These are phyloP conservation scores for Sarcocystis neurona DNA, from an alignment of 169 alveolate species.

Conservation along the genomic window DNA sequence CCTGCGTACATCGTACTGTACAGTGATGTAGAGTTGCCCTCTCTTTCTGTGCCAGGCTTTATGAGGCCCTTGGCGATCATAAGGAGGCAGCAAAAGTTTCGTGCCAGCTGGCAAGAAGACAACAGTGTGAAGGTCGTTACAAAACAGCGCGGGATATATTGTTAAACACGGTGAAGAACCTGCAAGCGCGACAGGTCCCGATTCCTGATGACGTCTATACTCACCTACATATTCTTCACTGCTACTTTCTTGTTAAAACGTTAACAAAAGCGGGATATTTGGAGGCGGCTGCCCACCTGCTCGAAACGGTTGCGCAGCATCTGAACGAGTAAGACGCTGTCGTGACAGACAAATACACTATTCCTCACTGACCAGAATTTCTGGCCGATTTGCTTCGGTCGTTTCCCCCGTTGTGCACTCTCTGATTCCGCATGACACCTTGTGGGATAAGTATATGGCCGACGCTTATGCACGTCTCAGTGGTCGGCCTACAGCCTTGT, in stretches of 20 bases:
- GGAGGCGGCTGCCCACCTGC: slow-evolving; percentile 41
- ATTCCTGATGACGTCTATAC: background rate
- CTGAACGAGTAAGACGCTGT: slow-evolving; percentile 22
- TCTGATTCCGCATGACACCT: too few species aligned
- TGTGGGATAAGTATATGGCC: too few species aligned
- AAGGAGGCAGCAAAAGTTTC: background rate
- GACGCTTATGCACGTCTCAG: too few species aligned
- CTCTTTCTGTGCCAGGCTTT: background rate
- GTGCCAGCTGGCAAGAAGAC: background rate
- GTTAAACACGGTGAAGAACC: slow-evolving; percentile 9
- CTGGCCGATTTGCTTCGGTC: too few species aligned
- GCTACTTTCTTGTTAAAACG: slow-evolving; percentile 33
- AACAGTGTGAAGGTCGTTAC: background rate
- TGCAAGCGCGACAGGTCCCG: background rate
- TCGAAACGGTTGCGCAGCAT: slow-evolving; percentile 13
- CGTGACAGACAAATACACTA: background rate
- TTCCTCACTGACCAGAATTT: too few species aligned
- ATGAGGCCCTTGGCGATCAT: slow-evolving; percentile 24
- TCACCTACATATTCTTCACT: slow-evolving; percentile 31
- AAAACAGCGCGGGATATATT: background rate
- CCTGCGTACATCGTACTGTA: too few species aligned
- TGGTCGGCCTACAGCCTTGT: background rate
- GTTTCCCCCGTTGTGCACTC: too few species aligned
- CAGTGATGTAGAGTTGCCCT: too few species aligned
- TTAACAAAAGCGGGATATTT: slow-evolving; percentile 21